These are phyloP conservation scores for Phoma sp. DNA, from an alignment of 2,329 filamentous ascomycete genomes.

Conservation along the genomic window DNA sequence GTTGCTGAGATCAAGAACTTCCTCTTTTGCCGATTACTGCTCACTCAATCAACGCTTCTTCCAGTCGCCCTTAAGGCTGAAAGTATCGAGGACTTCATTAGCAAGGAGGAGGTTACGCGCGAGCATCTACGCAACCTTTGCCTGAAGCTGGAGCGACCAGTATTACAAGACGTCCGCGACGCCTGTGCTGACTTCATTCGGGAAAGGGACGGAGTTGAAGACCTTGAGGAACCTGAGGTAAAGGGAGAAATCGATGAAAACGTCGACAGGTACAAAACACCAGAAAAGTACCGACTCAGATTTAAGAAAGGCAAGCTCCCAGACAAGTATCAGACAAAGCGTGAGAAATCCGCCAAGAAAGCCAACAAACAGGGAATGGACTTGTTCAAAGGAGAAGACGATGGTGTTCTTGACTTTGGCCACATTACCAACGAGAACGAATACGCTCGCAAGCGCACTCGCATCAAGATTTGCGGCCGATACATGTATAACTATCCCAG, in stretches of 20 bases:
- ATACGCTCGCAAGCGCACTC: conserved; percentile 48
- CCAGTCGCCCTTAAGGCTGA: conserved; percentile 53
- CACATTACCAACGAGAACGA: conserved; percentile 43
- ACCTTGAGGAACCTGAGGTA: conserved; percentile 33
- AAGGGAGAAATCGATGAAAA: conserved; percentile 28
- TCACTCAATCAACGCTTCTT: conserved; percentile 55
- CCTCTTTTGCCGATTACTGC: conserved; percentile 56
- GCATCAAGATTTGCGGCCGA: conserved; percentile 55
- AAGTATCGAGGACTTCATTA: conserved; percentile 56
- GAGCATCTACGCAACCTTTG: conserved; percentile 56
- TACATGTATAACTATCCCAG: conserved; percentile 61
- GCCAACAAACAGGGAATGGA: conserved; percentile 5
- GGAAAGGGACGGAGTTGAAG: conserved; percentile 48
- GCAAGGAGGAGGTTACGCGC: conserved; percentile 50
- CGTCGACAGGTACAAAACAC: conserved; percentile 7
- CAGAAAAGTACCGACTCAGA: conserved; percentile 14
- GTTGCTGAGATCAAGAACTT: conserved; percentile 58
- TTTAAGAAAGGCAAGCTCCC: conserved; percentile 19
- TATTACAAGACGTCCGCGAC: conserved; percentile 58
- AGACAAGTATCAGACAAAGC: conserved; percentile 37
- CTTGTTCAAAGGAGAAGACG: conserved; percentile 10
- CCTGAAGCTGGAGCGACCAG: conserved; percentile 56
- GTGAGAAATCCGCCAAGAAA: conserved; percentile 40
- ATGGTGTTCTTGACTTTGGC: conserved; percentile 46
- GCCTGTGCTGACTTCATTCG: conserved; percentile 59